Conservation (phyloP, 768 basidiomycete genomes). For the Dentipellis fragilis region DNA sequence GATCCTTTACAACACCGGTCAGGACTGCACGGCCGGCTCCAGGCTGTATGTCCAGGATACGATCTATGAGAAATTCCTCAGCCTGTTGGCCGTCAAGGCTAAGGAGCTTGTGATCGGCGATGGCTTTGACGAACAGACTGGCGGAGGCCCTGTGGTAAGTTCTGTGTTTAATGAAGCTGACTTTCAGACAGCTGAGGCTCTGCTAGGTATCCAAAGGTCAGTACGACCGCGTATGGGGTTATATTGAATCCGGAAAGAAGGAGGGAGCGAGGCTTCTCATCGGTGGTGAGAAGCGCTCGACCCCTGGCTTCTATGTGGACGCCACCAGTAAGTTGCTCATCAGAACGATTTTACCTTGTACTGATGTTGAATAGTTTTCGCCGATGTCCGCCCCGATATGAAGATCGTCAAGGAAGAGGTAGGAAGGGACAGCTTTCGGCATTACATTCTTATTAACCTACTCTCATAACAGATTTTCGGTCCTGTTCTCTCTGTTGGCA, state of each 20-base stretch:
- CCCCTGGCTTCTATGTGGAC: constrained; percentile 82
- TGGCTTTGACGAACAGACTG: constrained; percentile 64
- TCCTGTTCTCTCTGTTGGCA: constrained; percentile 77
- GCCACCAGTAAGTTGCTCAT: constrained; percentile 60
- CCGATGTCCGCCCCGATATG: constrained; percentile 72
- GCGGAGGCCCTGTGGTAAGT: constrained; percentile 78
- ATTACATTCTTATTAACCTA: neutral
- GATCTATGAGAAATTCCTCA: constrained; percentile 78
- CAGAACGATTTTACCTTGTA: neutral
- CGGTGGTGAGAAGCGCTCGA: constrained; percentile 70
- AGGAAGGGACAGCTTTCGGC: neutral
- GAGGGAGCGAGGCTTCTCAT: constrained; percentile 72
- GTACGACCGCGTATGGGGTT: constrained; percentile 78
- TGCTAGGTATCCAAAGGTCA: constrained; percentile 70
- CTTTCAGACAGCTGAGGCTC: no score
- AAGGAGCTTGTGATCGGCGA: constrained; percentile 68
- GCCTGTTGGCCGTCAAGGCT: constrained; percentile 52
- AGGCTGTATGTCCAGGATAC: constrained; percentile 82
- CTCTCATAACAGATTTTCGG: constrained; percentile 69
- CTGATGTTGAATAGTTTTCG: constrained; percentile 49
- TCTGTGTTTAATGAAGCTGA: neutral
- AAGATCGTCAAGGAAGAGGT: constrained; percentile 79
- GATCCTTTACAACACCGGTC: constrained; percentile 83
- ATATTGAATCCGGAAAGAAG: constrained; percentile 77
- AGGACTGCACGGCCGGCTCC: constrained; percentile 90